Conservation (phyloP, 306 rosid species). For the Parietaria judaica region DNA sequence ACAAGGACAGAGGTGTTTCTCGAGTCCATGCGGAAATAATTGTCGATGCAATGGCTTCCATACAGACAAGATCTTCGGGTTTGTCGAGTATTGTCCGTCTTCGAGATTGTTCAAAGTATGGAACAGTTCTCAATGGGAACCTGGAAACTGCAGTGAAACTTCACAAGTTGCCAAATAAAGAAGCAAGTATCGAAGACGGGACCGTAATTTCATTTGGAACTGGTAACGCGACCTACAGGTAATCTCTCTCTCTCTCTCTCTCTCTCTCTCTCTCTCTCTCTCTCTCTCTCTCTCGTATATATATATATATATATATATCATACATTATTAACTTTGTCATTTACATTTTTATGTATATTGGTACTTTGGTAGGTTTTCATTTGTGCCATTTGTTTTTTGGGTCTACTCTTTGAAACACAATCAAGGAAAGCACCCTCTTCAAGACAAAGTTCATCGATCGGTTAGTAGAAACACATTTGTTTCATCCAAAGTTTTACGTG, state of each 20-base stretch:
- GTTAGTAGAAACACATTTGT: constrained; percentile 36
- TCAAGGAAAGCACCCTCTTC: constrained; percentile 39
- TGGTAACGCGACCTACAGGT: constrained; percentile 84
- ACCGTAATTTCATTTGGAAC: constrained; percentile 82
- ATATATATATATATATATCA: too few relatives aligned
- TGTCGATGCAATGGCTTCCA: constrained; percentile 48
- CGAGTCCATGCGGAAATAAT: constrained; percentile 85
- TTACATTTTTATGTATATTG: too few relatives aligned
- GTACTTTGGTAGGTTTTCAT: constrained; percentile 60
- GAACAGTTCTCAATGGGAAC: constrained; percentile 55
- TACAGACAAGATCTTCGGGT: constrained; percentile 20
- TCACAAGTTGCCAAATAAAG: constrained; percentile 73
- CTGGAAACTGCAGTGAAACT: constrained; percentile 47
- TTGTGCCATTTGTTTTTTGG: constrained; percentile 53
- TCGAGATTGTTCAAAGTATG: constrained; percentile 86
- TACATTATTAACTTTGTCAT: too few relatives aligned
- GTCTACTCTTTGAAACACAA: constrained; percentile 30
- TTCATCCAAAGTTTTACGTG: too few relatives aligned
- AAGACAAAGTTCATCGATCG: constrained; percentile 61
- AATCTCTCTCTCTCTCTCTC: constrained; percentile 12
- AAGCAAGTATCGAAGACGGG: constrained; percentile 54
- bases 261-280: too few relatives aligned
- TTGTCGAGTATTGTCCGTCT: constrained; percentile 30
- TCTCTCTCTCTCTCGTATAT: too few relatives aligned
- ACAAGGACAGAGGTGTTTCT: constrained; percentile 88